These are phyloP conservation scores for Lasiodiplodia sp. DNA, from an alignment of 2,329 filamentous ascomycete species.

Conservation along the genomic window DNA sequence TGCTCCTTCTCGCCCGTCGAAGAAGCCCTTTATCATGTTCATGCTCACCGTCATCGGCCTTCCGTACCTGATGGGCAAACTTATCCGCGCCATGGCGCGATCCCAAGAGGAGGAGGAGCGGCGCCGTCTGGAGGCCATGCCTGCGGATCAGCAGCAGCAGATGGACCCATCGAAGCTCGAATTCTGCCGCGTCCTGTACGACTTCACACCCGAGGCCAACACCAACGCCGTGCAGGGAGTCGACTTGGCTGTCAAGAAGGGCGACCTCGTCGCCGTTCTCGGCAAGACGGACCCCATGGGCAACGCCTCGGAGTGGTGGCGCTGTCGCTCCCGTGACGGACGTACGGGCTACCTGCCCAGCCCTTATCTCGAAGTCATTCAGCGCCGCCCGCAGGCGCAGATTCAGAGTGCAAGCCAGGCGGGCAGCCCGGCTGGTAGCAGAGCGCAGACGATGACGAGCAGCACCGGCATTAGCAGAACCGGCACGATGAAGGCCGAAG, in stretches of 20 bases:
- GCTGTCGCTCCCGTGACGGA: conserved; percentile 87
- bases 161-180: conserved; percentile 91
- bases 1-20: conserved; percentile 76
- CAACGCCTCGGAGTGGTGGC: conserved; percentile 96
- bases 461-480: conserved; percentile 48
- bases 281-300: conserved; percentile 92
- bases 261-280: conserved; percentile 92
- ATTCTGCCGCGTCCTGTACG: conserved; percentile 93
- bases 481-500: conserved; percentile 42
- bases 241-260: conserved; percentile 91
- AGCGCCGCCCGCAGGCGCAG: conserved; percentile 58
- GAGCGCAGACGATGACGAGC: conserved; percentile 62
- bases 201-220: conserved; percentile 84
- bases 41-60: conserved; percentile 91
- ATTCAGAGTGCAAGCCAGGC: conserved; percentile 52
- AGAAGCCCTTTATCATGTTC: conserved; percentile 97
- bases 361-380: conserved; percentile 84
- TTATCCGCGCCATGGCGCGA: conserved; percentile 83
- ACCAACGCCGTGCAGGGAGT: conserved; percentile 66
- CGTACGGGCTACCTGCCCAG: conserved; percentile 90
- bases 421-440: conserved; percentile 54
- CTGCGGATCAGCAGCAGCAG: conserved; percentile 53
- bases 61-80: conserved; percentile 95
- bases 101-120: conserved; percentile 85
- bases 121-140: conserved; percentile 60